These are phyloP conservation scores for Wickerhamomyces tratensis DNA, from an alignment of 805 yeast species.

Conservation along the genomic window DNA sequence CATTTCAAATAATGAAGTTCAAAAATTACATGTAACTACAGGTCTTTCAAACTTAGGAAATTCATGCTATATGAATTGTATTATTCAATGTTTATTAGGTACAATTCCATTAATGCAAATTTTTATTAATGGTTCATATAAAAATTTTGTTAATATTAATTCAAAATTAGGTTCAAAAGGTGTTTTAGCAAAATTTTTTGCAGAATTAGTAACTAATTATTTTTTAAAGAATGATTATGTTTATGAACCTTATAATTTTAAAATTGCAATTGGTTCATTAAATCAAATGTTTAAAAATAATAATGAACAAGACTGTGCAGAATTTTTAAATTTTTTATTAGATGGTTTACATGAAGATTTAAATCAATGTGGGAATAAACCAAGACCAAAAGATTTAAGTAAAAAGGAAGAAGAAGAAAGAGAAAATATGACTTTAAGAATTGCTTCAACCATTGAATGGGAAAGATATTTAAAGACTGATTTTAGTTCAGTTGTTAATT, in stretches of 20 bases:
- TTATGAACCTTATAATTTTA: conserved; percentile 56
- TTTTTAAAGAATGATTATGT: conserved; percentile 32
- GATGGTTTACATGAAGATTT: conserved; percentile 81
- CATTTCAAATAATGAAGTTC: conserved; percentile 4
- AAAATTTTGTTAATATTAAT: conserved; percentile 57
- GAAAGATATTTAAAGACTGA: conserved; percentile 74
- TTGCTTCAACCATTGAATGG: conserved; percentile 90
- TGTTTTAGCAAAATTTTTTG: conserved; percentile 59
- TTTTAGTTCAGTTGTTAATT: conserved; percentile 69
- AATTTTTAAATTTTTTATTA: conserved; percentile 62
- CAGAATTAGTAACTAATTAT: conserved; percentile 47
- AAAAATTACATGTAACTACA: conserved; percentile 35
- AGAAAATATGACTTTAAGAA: conserved; percentile 63
- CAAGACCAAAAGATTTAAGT: conserved; percentile 47
- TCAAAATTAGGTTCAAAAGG: conserved; percentile 80
- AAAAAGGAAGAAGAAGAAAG: conserved; percentile 65
- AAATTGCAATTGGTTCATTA: conserved; percentile 55
- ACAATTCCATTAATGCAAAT: conserved; percentile 55
- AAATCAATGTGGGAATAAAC: conserved; percentile 52
- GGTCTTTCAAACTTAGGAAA: conserved; percentile 82
- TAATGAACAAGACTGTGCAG: conserved; percentile 84
- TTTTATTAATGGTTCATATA: conserved; percentile 52
- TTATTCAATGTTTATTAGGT: conserved; percentile 77
- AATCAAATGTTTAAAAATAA: conserved; percentile 53
- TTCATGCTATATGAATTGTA: conserved; percentile 88